Conservation (phyloP, 257 asterid genomes). For the Ehretia macrophylla region DNA sequence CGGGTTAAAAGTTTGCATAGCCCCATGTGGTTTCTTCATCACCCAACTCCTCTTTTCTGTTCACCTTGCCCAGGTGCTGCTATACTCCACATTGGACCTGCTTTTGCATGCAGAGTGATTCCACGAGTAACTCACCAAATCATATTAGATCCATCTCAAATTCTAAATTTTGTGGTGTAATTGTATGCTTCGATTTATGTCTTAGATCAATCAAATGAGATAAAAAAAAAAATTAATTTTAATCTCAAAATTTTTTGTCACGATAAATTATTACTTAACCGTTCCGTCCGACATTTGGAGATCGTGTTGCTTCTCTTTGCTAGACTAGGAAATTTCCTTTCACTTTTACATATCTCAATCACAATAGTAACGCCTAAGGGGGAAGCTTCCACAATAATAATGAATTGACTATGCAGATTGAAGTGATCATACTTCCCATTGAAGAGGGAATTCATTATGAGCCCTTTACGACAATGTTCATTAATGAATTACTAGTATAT, state of each 20-base stretch:
- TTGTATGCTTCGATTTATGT: no score
- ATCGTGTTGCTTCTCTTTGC: conserved; percentile 2
- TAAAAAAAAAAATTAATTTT: no score
- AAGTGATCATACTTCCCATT: background rate
- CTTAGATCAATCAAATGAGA: no score
- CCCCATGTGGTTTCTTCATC: conserved; percentile 13
- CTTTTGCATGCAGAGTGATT: conserved; percentile 10
- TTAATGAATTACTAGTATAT: no score
- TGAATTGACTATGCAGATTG: background rate
- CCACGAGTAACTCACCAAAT: no score
- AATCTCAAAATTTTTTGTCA: no score
- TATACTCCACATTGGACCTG: background rate
- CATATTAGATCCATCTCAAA: no score
- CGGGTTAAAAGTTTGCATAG: conserved; percentile 8
- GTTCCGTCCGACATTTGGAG: no score
- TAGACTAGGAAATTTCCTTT: background rate
- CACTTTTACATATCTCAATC: background rate
- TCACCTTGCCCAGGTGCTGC: conserved; percentile 6
- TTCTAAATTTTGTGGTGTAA: no score
- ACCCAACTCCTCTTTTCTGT: background rate
- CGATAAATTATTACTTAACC: no score
- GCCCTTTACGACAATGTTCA: no score
- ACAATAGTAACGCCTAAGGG: background rate
- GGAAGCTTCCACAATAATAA: background rate
- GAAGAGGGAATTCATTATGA: background rate